Base-by-base conservation (phyloP, 2,329 filamentous ascomycete species). In the Sclerotinia borealis region DNA sequence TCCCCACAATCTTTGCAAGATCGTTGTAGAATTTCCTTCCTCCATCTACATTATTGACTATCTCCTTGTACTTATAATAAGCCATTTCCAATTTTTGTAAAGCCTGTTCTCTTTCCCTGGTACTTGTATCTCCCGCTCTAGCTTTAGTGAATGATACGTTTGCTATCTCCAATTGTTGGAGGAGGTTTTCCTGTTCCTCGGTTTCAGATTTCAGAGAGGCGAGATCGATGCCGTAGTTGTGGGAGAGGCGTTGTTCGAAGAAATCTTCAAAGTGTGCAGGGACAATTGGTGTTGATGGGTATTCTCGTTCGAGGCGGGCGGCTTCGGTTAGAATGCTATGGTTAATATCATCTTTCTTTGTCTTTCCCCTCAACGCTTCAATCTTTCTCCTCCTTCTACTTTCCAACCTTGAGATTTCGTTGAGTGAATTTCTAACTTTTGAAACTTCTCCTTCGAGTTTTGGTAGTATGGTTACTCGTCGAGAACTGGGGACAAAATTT, bases 11-110 rank as follows among this genome's bases (percentile, higher is more conserved):
- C 76, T 89, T 91, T 52, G 90, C 91, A 5, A 99, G 82, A 72
- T 98, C 93, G 70, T 99, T 99, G 79, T 98, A 99, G 74, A 99
- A 99, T 75, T 95, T 97, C 60, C 93, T 83, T 0, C 92, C 95
- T 0, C 90, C 91, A 68, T 98, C 93, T 3, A 97, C 82, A 73
- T 98, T 96, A 68, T 85, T 91, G 63, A 96, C 86, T 63, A 98
- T 91, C 75, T 99, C 93, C 77, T 96, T 96, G 79, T 98, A 98
- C 77, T 93, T 96, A 76, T 92, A 87, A 74, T 96, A 98, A 0
- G 92, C 93, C 67, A 90, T 92, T 75, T 98, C 93, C 11, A 99
- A 80, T 66, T 84, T 86, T 76, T 99, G 95, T 55, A 99, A 78
- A 0, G 92, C 92, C 69, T 89, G 84, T 74, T 98, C 93, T 17